Percentiles rank a stretch among this genome's conserved stretches.
phyloP scores from a whole-genome alignment of 2,329 filamentous ascomycete genomes.

The Sporothrix inflata region DNA sequence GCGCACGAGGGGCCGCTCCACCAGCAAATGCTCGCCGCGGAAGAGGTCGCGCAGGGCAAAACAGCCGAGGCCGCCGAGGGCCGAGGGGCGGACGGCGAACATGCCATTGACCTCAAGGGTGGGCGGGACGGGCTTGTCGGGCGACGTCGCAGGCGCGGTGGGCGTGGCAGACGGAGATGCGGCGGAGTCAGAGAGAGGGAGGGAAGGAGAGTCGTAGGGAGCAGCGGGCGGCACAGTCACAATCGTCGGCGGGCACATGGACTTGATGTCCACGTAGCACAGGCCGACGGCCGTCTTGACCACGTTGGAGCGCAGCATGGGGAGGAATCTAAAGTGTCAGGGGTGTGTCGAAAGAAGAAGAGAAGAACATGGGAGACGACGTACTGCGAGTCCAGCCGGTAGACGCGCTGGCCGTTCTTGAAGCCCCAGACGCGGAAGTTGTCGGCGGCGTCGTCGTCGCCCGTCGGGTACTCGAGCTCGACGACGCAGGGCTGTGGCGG shows the following conservation, averaged over 20 bases:
- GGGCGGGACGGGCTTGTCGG: background rate
- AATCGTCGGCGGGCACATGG: constrained; percentile 26
- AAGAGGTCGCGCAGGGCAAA: constrained; percentile 49
- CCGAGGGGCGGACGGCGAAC: constrained; percentile 48
- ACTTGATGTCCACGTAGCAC: constrained; percentile 29
- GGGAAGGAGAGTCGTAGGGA: too few species aligned
- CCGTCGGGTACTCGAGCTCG: constrained; percentile 22
- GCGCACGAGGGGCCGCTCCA: constrained; percentile 50
- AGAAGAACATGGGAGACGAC: too few species aligned
- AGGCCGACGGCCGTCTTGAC: constrained; percentile 30
- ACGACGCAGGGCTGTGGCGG: background rate
- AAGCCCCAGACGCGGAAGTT: constrained; percentile 29
- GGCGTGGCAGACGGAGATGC: background rate
- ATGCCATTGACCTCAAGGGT: constrained; percentile 41
- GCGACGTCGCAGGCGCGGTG: background rate
- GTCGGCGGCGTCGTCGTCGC: constrained; percentile 18
- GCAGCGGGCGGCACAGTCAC: background rate
- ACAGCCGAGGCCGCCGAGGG: constrained; percentile 50
- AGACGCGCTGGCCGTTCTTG: constrained; percentile 30
- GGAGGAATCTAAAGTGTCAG: background rate
- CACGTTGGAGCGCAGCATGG: background rate
- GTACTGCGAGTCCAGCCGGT: constrained; percentile 27
- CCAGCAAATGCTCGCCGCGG: constrained; percentile 47
- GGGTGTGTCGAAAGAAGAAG: background rate
- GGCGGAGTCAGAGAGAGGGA: background rate